Base-by-base conservation (phyloP, 371 early-diverging fungal genomes). In the Mucor irregularis region DNA sequence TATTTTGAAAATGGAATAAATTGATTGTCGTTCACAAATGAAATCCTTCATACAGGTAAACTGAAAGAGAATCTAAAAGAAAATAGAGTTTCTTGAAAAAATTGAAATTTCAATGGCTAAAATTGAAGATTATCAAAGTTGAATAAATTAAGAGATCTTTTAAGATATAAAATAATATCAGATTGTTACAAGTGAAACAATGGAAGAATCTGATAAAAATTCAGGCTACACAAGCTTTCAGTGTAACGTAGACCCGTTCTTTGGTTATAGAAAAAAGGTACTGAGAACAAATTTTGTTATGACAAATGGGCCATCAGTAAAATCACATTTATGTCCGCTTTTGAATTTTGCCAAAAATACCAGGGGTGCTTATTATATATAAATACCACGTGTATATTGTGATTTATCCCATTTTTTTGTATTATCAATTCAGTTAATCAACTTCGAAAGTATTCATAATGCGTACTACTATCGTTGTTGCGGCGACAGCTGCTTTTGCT, bases 181-280 rank as follows among this genome's bases (percentile, higher is more conserved):
- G 24, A 40, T 52, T 21, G n/a, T n/a, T n/a, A n/a, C n/a, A 29
- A 26, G 53, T 53, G 43, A 34, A 53, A 53, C 53, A 43, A 53
- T 42, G 25, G 44, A 33, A 33, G 19, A 34, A 53, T 53, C 53
- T 43, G 53, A 53, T 53, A 53, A 53, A 53, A 16, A 16, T 9
- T 7, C 13, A 14, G 3, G 24, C 3, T 42, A 40, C 42, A 42
- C 21, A 11, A 4, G 31, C 22, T 40, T 26, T 2, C 30, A 42
- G 11, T 52, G 31, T 31, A 14, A 19, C 22, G 30, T 52, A n/a
- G n/a, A n/a, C n/a, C n/a, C n/a, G n/a, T n/a, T n/a, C n/a, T 14
- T 51, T 28, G 17, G 19, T 37, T 52, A 40, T 40, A 4, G 17
- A n/a, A n/a, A n/a, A n/a, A n/a, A n/a, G n/a, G n/a, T n/a, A 39